Base-by-base conservation (phyloP, 176 grass and related monocot species). In the Oryza officinalis region DNA sequence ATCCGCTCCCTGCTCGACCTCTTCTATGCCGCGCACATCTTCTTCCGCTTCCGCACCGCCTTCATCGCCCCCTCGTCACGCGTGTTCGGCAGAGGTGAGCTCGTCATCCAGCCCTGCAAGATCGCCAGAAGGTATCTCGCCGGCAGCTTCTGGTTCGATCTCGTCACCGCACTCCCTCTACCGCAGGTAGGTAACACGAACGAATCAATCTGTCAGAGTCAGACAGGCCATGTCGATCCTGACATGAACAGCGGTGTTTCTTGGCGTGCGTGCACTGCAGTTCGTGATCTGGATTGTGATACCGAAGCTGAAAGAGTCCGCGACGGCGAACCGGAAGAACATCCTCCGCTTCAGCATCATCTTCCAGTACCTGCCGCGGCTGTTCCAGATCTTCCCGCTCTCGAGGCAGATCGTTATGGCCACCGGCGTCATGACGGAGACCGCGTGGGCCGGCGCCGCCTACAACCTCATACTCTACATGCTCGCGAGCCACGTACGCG, bases 381-480 rank as follows among this genome's bases (percentile, higher is more conserved):
- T 98, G 3, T 90, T 95, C 87, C 89, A 94, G 33, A 98, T 98
- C 71, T 90, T 98, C 68, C 96, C 96, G 17, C 93, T 98, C 17
- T 87, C 89, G 4, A 87, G 76, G 57, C 82, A 87, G 76, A 98
- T 98, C 44, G 87, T 98, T 12, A 96, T 73, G 93, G 85, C 89
- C 11, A 92, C 93, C 2, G 93, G 96, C 4, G 87, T 95, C 28
- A 94, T 98, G 85, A 92, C 91, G 6, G 93, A 98, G 79, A 94
- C 92, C 32, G 93, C 96, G 67, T 98, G 96, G 96, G 96, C 87
- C 0, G 89, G 96, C 7, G 96, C 96, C 44, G 96, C 96, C 9
- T 98, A 98, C 87, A 98, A 98, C 83, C 96, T 98, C 6, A 67
- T 96, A 65, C 91, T 98, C 81, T 98, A 98, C 93, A 98, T 98